Evolutionary conservation across 169 alveolate species (phyloP).

Genomic region (Ichthyophthirius multifiliis): DNA sequence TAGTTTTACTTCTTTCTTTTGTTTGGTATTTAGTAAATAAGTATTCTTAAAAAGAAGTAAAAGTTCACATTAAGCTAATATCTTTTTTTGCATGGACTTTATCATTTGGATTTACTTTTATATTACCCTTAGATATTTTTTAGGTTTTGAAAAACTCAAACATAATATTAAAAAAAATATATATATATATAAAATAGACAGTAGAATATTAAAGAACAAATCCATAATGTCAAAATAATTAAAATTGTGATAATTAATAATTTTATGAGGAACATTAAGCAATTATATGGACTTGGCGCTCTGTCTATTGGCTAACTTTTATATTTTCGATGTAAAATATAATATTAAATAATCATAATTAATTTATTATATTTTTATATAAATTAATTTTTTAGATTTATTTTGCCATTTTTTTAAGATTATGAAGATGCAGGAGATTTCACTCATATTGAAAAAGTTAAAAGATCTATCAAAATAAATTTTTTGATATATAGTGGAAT

Average conservation of each 20-base stretch:
- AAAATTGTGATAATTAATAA: background rate
- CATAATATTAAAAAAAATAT: background rate
- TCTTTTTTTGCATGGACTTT: conserved; percentile 33
- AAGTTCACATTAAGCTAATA: conserved; percentile 12
- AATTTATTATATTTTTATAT: too few species aligned
- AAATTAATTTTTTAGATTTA: background rate
- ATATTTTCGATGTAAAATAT: background rate
- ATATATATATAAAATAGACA: background rate
- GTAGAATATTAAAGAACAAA: background rate
- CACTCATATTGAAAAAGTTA: conserved; percentile 11
- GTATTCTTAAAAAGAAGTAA: conserved; percentile 20
- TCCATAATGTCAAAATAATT: background rate
- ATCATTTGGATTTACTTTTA: conserved; percentile 38
- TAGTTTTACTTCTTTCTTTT: background rate
- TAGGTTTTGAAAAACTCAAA: background rate
- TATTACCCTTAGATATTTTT: conserved; percentile 34
- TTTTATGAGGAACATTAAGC: background rate
- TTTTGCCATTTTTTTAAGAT: conserved; percentile 34
- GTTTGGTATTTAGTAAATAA: conserved; percentile 28
- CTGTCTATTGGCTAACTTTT: conserved; percentile 6
- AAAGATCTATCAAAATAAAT: conserved; percentile 26
- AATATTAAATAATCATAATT: background rate
- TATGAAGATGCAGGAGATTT: conserved; percentile 49
- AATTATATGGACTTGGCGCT: background rate
- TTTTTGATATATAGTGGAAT: background rate